These are phyloP conservation scores for Neocucurbitaria cava DNA, from an alignment of 2,329 filamentous ascomycete genomes.

Conservation along the genomic window DNA sequence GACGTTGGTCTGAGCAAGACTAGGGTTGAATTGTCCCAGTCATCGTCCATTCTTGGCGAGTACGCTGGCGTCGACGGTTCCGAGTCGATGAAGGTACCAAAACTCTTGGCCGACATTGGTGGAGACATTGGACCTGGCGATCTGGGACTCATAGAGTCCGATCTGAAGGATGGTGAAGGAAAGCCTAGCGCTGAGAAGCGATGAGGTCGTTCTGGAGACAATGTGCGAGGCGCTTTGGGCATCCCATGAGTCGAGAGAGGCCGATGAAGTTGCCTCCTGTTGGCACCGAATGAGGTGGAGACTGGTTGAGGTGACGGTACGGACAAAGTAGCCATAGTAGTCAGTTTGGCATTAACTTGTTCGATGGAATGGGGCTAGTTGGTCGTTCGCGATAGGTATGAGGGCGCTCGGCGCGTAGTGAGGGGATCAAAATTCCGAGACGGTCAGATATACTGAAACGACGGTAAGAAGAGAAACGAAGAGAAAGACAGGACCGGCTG, in stretches of 20 bases:
- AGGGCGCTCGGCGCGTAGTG: neutral
- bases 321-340: conserved; percentile 29
- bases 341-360: neutral
- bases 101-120: conserved; percentile 45
- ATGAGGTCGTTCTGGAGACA: conserved; percentile 37
- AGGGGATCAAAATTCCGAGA: neutral
- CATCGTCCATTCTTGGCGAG: conserved; percentile 36
- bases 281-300: conserved; percentile 26
- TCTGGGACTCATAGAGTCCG: conserved; percentile 28
- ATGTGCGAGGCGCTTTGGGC: conserved; percentile 39
- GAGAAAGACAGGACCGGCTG: conserved; percentile 9
- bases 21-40: conserved; percentile 38
- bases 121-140: conserved; percentile 38
- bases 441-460: neutral
- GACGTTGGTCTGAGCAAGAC: conserved; percentile 38
- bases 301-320: conserved; percentile 31
- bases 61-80: conserved; percentile 48
- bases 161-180: conserved; percentile 20
- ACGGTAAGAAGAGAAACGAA: neutral
- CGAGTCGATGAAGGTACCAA: conserved; percentile 47
- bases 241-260: conserved; percentile 43
- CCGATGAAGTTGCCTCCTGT: conserved; percentile 28
- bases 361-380: neutral
- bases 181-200: conserved; percentile 34
- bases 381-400: neutral